A percentile compares a stretch with the other conserved stretches of the same genome.
phyloP scores from a whole-genome alignment of 148 eudicot genomes.

The Linanthus parryae region DNA sequence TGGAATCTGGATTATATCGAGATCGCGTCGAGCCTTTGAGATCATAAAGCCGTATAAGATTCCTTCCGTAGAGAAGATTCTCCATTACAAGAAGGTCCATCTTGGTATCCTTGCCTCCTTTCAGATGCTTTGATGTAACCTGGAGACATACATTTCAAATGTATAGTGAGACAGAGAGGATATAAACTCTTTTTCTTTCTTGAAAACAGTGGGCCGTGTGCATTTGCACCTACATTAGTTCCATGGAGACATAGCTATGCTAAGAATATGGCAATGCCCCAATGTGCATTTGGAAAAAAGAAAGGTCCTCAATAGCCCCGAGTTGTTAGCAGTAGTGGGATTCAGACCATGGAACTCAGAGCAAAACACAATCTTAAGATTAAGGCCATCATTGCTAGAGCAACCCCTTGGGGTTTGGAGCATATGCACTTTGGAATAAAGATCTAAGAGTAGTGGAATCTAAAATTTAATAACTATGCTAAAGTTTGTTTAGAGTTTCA shows the following conservation, averaged over 20 bases:
- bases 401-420: too few relatives aligned
- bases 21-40: slow-evolving; percentile 88
- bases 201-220: neutral
- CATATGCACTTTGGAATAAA: too few relatives aligned
- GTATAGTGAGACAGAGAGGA: neutral
- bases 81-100: slow-evolving; percentile 96
- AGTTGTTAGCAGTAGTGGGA: neutral
- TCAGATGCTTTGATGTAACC: slow-evolving; percentile 69
- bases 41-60: slow-evolving; percentile 75
- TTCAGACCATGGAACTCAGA: neutral
- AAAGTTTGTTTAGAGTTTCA: too few relatives aligned
- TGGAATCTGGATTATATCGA: slow-evolving; percentile 83
- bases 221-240: neutral
- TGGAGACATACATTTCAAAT: slow-evolving; percentile 7
- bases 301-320: too few relatives aligned
- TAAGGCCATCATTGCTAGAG: too few relatives aligned
- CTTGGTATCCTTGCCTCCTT: slow-evolving; percentile 89
- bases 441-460: too few relatives aligned
- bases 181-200: neutral
- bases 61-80: slow-evolving; percentile 84
- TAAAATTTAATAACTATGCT: too few relatives aligned
- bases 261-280: too few relatives aligned
- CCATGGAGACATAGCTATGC: neutral
- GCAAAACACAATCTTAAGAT: too few relatives aligned
- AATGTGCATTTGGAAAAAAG: too few relatives aligned